Conservation (phyloP, 2,329 filamentous ascomycete genomes). For the Colletotrichum sp. region DNA sequence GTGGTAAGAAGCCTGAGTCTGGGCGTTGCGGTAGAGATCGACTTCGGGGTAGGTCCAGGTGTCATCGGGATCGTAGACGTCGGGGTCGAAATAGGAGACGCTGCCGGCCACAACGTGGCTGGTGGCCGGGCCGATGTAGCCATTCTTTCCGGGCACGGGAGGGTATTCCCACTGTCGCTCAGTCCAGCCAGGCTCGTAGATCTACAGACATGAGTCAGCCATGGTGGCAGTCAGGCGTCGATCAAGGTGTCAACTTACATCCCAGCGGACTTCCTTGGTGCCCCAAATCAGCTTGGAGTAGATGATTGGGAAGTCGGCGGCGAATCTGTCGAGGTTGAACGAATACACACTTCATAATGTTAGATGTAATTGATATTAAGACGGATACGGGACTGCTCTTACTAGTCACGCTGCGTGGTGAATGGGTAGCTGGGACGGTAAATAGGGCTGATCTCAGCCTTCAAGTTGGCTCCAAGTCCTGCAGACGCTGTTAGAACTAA, state of each 20-base stretch:
- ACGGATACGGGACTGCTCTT: background rate
- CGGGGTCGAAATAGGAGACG: constrained; percentile 33
- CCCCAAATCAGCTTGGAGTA: constrained; percentile 23
- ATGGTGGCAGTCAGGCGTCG: background rate
- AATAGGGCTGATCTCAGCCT: constrained; percentile 24
- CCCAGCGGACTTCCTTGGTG: constrained; percentile 23
- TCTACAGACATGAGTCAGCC: constrained; percentile 18
- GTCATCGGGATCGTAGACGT: constrained; percentile 38
- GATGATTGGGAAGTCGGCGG: constrained; percentile 23
- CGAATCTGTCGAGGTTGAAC: constrained; percentile 18
- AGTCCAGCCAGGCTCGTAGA: constrained; percentile 43
- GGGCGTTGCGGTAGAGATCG: constrained; percentile 28
- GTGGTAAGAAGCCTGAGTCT: background rate
- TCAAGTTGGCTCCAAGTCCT: constrained; percentile 28
- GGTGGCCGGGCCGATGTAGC: constrained; percentile 46
- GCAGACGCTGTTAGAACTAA: background rate
- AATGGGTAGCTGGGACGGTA: constrained; percentile 21
- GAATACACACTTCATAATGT: background rate
- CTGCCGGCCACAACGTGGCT: constrained; percentile 34
- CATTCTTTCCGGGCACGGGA: constrained; percentile 37
- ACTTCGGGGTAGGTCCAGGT: constrained; percentile 40
- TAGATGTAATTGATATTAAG: background rate
- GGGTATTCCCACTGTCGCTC: constrained; percentile 48
- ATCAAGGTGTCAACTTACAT: background rate
- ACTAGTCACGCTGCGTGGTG: constrained; percentile 5